Evolutionary conservation across 345 rosid genomes (phyloP).

Genomic region (Zanthoxylum bungeanum): DNA sequence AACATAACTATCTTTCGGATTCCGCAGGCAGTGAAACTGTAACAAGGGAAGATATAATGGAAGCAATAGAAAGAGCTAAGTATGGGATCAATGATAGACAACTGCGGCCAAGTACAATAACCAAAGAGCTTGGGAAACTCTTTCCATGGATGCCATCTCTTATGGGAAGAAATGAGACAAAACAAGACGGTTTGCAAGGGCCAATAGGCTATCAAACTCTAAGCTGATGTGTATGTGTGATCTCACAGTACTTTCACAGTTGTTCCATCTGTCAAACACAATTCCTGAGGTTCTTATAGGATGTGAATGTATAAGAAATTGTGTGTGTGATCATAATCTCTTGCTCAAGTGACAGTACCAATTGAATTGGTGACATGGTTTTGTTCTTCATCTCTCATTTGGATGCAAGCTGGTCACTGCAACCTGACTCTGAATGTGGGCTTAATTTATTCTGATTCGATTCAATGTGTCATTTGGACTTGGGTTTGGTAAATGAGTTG

Average conservation of each 20-base stretch:
- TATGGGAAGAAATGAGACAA: conserved; percentile 47
- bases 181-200: conserved; percentile 65
- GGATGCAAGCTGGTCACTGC: too few species aligned
- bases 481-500: too few species aligned
- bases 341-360: not conserved
- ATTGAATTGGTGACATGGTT: not conserved
- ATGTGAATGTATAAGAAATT: conserved; percentile 15
- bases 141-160: conserved; percentile 94
- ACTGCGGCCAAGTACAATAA: conserved; percentile 43
- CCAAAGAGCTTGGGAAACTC: conserved; percentile 77
- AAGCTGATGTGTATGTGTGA: conserved; percentile 41
- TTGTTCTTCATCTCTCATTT: not conserved
- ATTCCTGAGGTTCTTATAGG: conserved; percentile 7
- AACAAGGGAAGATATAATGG: conserved; percentile 93
- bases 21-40: conserved; percentile 65
- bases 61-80: conserved; percentile 92
- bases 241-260: conserved; percentile 8
- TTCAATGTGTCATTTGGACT: too few species aligned
- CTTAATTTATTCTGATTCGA: too few species aligned
- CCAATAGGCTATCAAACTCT: conserved; percentile 85
- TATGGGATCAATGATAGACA: conserved; percentile 74
- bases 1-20: not conserved
- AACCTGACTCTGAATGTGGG: too few species aligned
- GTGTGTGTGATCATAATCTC: conserved; percentile 7
- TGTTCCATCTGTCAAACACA: not conserved